Evolutionary conservation across 1,284 basidiomycete genomes (phyloP), one percentile per base, ranked within the genome.

Genomic region (Malassezia nana): DNA sequence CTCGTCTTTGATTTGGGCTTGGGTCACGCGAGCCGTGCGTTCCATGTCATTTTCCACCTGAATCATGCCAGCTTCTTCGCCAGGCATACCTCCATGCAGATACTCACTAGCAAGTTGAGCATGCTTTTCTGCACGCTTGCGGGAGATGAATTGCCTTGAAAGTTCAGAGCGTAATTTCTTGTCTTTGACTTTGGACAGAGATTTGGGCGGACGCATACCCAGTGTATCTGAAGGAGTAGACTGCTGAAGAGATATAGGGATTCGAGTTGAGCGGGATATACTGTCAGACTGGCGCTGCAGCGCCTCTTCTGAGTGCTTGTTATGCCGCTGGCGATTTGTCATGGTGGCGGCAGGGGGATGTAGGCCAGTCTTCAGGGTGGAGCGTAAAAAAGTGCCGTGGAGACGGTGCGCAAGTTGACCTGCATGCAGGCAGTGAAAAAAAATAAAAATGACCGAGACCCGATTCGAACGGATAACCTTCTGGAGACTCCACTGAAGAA

Each of bases 11-110:
- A 96, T 86, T 63, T 92, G 87, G 8, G 79, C 77, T 76, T 98
- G 92, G 0, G 81, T 80, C 5, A 91, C 80, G 51, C 86, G 80
- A 87, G 89, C 95, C 4, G 92, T 95, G 63, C 82, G 78, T 69
- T 96, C 92, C 76, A 92, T 78, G 52, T 82, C 83, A 2, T 79
- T 80, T 61, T 90, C 87, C 13, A 80, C 79, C 67, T 86, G 79
- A 58, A 92, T 80, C 60, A 78, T 74, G 0, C 89, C 89, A 0
- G 78, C 79, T 7, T 85, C 84, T 46, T 72, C 68, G 12, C 69
- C 68, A 1, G 66, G 62, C 0, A 58, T 56, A 5, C 64, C 31
- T 18, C 56, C 56, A 59, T 74, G 61, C 57, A 74, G 57, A 44
- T 67, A 72, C 28, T 64, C 62, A 54, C 69, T 63, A n/a, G 69